phyloP scores from a whole-genome alignment of 345 rosid genomes.

The Euphorbia tirucalli region DNA sequence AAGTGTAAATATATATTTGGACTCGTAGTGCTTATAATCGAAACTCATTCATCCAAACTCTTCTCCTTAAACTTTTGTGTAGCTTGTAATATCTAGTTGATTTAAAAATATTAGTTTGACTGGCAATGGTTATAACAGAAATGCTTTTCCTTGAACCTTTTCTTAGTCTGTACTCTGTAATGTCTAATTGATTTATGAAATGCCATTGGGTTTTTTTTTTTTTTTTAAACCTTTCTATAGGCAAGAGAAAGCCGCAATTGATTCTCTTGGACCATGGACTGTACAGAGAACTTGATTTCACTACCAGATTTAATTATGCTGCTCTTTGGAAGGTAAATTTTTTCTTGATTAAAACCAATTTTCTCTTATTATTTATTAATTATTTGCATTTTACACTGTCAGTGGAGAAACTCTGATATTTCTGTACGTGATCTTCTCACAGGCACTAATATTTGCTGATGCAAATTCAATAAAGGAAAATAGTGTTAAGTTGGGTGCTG shows the following conservation, averaged over 20 bases:
- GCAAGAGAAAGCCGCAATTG: constrained; percentile 79
- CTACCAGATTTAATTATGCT: constrained; percentile 80
- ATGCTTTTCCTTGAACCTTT: neutral
- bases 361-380: constrained; percentile 6
- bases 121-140: neutral
- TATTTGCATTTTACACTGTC: constrained; percentile 5
- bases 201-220: neutral
- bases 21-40: neutral
- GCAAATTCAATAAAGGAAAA: constrained; percentile 79
- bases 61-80: neutral
- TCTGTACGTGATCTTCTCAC: constrained; percentile 16
- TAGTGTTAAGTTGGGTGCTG: constrained; percentile 83
- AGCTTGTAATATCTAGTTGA: neutral
- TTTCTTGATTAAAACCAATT: neutral
- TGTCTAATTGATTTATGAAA: neutral
- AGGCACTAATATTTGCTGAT: constrained; percentile 81
- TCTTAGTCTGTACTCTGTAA: neutral
- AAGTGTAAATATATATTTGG: neutral
- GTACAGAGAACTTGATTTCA: constrained; percentile 78
- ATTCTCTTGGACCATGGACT: constrained; percentile 88
- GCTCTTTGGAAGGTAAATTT: constrained; percentile 72
- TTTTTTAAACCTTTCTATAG: constrained; percentile 22
- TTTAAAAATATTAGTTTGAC: neutral
- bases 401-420: constrained; percentile 1
- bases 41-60: neutral